phyloP scores from a whole-genome alignment of 1,284 basidiomycete genomes.

The Papiliotrema terrestris region DNA sequence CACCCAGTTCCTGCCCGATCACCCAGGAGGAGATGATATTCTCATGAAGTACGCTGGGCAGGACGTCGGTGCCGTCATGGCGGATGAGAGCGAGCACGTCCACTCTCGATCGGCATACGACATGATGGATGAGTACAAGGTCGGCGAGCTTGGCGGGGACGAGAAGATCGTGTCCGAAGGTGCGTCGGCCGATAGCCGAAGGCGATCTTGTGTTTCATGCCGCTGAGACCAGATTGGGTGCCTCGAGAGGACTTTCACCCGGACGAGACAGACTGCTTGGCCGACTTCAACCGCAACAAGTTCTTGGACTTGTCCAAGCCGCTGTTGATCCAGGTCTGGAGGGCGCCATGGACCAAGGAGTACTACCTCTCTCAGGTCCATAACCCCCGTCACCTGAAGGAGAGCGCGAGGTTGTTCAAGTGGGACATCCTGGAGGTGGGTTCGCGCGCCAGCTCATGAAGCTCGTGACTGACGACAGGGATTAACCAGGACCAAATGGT shows the following conservation, averaged over 20 bases:
- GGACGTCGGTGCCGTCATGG: conserved; percentile 80
- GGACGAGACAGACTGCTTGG: conserved; percentile 72
- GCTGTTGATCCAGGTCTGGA: conserved; percentile 51
- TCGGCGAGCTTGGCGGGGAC: conserved; percentile 75
- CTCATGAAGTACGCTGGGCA: conserved; percentile 68
- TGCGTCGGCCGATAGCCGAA: conserved; percentile 46
- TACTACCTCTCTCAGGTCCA: conserved; percentile 97
- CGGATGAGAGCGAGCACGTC: conserved; percentile 77
- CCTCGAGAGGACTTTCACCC: conserved; percentile 84
- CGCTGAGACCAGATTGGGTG: conserved; percentile 67
- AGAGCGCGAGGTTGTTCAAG: conserved; percentile 85
- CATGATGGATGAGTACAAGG: conserved; percentile 80
- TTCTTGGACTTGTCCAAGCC: conserved; percentile 91
- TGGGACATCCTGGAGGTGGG: conserved; percentile 70
- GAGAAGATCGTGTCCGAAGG: conserved; percentile 73
- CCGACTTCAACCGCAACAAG: conserved; percentile 80
- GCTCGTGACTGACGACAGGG: conserved; percentile 51
- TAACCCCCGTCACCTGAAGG: conserved; percentile 83
- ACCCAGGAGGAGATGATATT: conserved; percentile 54
- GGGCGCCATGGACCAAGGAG: conserved; percentile 63
- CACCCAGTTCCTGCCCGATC: conserved; percentile 52
- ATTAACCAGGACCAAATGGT: conserved; percentile 89
- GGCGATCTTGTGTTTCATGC: background rate
- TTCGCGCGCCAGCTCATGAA: background rate
- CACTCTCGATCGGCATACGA: conserved; percentile 90